Percentiles rank a stretch among this genome's conserved stretches.
Conservation (phyloP, 257 asterid species). For the Paraleonurus japonicus region DNA sequence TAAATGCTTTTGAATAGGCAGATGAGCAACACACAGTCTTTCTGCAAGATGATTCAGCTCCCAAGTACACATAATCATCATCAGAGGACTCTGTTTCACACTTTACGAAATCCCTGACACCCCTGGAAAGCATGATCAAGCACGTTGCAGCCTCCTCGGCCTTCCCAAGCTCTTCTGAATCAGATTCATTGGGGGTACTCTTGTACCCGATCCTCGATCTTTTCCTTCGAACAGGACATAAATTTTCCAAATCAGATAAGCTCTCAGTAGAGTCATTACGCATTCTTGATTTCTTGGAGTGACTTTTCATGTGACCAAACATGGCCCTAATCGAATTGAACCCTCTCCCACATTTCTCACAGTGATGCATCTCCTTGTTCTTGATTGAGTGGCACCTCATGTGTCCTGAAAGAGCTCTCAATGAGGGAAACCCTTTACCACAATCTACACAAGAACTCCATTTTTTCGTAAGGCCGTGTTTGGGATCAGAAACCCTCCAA, state of each 20-base stretch:
- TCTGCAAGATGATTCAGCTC: conserved; percentile 28
- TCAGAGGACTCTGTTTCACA: conserved; percentile 24
- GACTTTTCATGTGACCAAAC: conserved; percentile 89
- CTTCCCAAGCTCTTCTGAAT: conserved; percentile 38
- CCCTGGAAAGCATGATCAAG: conserved; percentile 74
- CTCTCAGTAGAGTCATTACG: conserved; percentile 32
- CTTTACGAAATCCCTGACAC: conserved; percentile 32
- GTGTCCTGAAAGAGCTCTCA: conserved; percentile 80
- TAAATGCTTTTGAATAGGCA: conserved; percentile 13
- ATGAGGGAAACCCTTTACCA: conserved; percentile 54
- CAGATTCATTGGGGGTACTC: conserved; percentile 26
- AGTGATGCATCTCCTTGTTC: conserved; percentile 36
- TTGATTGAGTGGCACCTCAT: conserved; percentile 65
- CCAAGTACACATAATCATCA: conserved; percentile 34
- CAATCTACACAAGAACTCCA: conserved; percentile 56
- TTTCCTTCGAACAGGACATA: conserved; percentile 57
- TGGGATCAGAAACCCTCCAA: conserved; percentile 54
- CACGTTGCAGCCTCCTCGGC: conserved; percentile 53
- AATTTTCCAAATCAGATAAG: conserved; percentile 41
- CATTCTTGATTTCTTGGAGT: conserved; percentile 52
- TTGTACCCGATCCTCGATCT: conserved; percentile 63
- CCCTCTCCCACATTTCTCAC: conserved; percentile 67
- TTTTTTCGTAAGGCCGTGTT: conserved; percentile 15
- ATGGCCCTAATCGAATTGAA: conserved; percentile 70
- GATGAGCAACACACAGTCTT: conserved; percentile 16